Base-by-base conservation (phyloP, 2,329 filamentous ascomycete species). In the Cylindrodendrum hubeiense region DNA sequence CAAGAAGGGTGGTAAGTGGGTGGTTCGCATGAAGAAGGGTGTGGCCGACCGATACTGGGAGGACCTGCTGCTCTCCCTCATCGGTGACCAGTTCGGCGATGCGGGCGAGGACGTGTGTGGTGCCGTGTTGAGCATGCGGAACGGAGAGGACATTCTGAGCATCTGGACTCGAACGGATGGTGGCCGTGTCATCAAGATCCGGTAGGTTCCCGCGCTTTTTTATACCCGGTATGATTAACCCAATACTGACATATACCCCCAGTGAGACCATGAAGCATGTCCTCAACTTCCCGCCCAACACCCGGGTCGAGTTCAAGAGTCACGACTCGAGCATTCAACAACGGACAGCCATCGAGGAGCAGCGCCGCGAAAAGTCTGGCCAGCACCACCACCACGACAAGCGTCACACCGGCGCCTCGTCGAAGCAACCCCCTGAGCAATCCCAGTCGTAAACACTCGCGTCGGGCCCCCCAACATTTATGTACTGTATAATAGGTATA, bases 31-130 rank as follows among this genome's bases (percentile, higher is more conserved):
- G 78, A 98, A 97, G 88, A 99, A 99, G 85, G 96, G 96, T 26
- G 93, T 99, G 21, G 93, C 94, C 19, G 96, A 98, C 80, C 90
- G 95, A 60, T 98, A 97, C 80, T 99, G 96, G 94, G 96, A 99
- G 83, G 93, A 98, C 77, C 85, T 98, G 53, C 84, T 98, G 65
- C 85, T 98, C 74, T 94, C 94, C 26, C 92, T 98, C 74, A 90
- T 98, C 63, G 96, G 96, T 46, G 95, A 98, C 76, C 94, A 98
- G 78, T 98, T 99, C 78, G 89, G 90, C 56, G 96, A 98, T 77
- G 95, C 94, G 39, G 90, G 91, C 54, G 95, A 98, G 73, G 95
- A 99, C 79, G 92, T 99, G 44, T 99, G 95, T 77, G 96, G 96
- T 65, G 94, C 93, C 59, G 96, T 99, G 30, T 87, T 99, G 46